These are phyloP conservation scores for Leishmania arabica DNA, from an alignment of 208 protist species.

Conservation along the genomic window DNA sequence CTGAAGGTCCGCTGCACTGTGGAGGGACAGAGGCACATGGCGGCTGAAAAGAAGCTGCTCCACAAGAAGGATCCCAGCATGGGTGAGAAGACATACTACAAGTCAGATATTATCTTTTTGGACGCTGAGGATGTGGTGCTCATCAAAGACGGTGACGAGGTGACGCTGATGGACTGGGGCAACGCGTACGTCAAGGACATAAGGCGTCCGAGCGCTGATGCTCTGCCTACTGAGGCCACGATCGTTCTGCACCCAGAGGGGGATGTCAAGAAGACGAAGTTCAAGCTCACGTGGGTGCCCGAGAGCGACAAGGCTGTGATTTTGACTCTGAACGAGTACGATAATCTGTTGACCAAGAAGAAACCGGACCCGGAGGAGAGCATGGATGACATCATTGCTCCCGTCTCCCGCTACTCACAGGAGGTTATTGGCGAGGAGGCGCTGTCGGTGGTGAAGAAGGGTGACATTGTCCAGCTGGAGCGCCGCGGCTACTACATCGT, in stretches of 20 bases:
- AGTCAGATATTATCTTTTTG: conserved; percentile 90
- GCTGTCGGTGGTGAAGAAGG: conserved; percentile 82
- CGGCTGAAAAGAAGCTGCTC: conserved; percentile 61
- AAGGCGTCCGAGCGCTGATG: conserved; percentile 39
- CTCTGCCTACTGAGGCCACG: conserved; percentile 62
- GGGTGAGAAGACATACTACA: conserved; percentile 94
- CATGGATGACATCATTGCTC: conserved; percentile 93
- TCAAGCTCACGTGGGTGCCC: conserved; percentile 98
- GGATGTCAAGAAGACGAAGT: conserved; percentile 98
- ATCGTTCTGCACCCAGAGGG: conserved; percentile 91
- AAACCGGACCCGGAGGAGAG: conserved; percentile 96
- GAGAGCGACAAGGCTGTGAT: conserved; percentile 67
- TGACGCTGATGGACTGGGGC: conserved; percentile 99
- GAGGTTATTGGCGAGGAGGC: conserved; percentile 90
- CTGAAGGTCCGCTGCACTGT: conserved; percentile 85
- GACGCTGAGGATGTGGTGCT: conserved; percentile 94
- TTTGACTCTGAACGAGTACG: conserved; percentile 93
- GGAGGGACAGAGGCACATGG: conserved; percentile 60
- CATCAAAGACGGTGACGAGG: conserved; percentile 94
- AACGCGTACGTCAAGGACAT: conserved; percentile 94
- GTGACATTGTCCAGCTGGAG: conserved; percentile 97
- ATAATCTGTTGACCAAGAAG: conserved; percentile 97
- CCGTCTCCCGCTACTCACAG: conserved; percentile 81
- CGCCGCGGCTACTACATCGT: conserved; percentile 98
- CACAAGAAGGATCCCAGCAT: conserved; percentile 96